Base-by-base conservation (phyloP, 352 stramenopile species). In the Globisporangium polare region DNA sequence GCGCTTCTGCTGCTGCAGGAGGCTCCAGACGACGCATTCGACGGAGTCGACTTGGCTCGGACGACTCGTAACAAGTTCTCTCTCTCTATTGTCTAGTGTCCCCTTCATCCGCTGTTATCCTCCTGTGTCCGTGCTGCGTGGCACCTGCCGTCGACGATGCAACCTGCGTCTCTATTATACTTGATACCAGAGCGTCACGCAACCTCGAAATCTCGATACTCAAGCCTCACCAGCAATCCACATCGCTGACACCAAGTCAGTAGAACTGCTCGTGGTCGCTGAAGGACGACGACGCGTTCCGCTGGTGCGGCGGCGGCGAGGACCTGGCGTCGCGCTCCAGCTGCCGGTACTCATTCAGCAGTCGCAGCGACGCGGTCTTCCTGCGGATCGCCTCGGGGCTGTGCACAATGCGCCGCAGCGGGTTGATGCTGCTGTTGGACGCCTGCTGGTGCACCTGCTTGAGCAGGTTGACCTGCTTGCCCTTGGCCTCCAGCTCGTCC, bases 381-480 rank as follows among this genome's bases (percentile, higher is more conserved):
- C 78, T 69, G 2, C 72, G 68, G 47, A 90, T 70, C 0, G 78
- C 80, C 45, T 84, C 80, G 15, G 78, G 80, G 6, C 75, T 86
- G 33, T 80, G 63, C 24, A 90, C 79, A 8, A 77, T 51, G 24
- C 77, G 72, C 8, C 75, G 71, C 18, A 76, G 67, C 8, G 77
- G 77, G 31, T 88, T 87, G 63, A 88, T 88, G 26, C 69, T 83
- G 58, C 77, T 88, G 54, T 67, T 72, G 6, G 75, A 61, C 20
- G 81, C 77, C 64, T 86, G 72, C 18, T 86, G 69, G 60, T 74
- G 81, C 12, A 88, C 71, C 41, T 89, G 75, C 43, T 89, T 83
- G 33, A 90, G 77, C 47, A 88, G 57, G 45, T 89, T 78, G 13
- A 91, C 60, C 50, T 91, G 75, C 42, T 83, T 84, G n/a, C 70